Base-by-base conservation (phyloP, 306 rosid species). In the Dryas drummondii region DNA sequence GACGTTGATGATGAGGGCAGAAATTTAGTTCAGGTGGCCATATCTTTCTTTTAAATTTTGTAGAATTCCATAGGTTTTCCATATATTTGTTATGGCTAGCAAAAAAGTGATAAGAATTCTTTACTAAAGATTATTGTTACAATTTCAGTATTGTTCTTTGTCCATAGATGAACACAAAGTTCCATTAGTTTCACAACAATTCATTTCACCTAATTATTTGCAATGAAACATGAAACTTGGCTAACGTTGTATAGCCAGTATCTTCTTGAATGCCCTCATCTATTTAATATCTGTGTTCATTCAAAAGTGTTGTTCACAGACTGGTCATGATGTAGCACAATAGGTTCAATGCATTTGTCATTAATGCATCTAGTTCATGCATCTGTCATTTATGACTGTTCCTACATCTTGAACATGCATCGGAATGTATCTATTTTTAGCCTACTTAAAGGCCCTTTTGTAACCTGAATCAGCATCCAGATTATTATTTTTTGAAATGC, bases 11-110 rank as follows among this genome's bases (percentile, higher is more conserved):
- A 90, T 58, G 84, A 72, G 73, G 88, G 86, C 51, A 89, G 76
- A 85, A 88, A 87, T 59, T 86, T 94, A 54, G 96, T 92, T 45
- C 91, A 82, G 97, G 99, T 94, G 75, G 70, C 67, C 9, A 8
- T 56, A 50, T 74, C 77, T 12, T 59, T 59, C 73, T 65, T 44
- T 78, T 48, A 75, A 41, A 64, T 40, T 26, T 68, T 52, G 55
- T 8, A 48, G 32, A 44, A 11, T 56, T 59, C 17, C 6, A 47
- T 59, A 12, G n/a, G n/a, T 15, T n/a, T 42, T 57, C 76, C 14
- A 22, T 14, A 5, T 45, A 55, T 12, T 45, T 57, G 9, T 13
- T 57, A 13, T 3, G 5, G 56, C 22, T 37, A 45, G 51, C 70
- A 17, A 32, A 32, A 12, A 60, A 12, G 0, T 60, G 17, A 57